phyloP scores from a whole-genome alignment of 2,329 filamentous ascomycete species.

The Exophiala sp. region DNA sequence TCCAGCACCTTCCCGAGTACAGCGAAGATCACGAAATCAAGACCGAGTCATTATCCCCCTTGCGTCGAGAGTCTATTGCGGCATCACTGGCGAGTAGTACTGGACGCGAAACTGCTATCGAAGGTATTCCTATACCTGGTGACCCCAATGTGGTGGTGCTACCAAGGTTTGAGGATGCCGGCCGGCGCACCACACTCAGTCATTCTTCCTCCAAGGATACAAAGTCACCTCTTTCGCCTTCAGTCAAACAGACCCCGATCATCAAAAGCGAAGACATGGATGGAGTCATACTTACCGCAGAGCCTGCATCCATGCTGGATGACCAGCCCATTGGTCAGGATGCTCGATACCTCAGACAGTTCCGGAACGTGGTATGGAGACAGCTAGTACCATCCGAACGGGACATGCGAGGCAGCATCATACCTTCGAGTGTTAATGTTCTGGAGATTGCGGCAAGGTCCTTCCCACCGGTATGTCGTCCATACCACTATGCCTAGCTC shows the following conservation, averaged over 20 bases:
- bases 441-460: slow-evolving; percentile 44
- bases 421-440: slow-evolving; percentile 37
- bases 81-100: slow-evolving; percentile 31
- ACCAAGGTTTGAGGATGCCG: slow-evolving; percentile 46
- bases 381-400: slow-evolving; percentile 36
- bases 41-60: slow-evolving; percentile 25
- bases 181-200: slow-evolving; percentile 32
- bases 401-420: slow-evolving; percentile 24
- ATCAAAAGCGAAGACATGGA: slow-evolving; percentile 22
- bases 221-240: slow-evolving; percentile 35
- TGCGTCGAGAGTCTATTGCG: slow-evolving; percentile 29
- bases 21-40: slow-evolving; percentile 34
- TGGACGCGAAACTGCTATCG: slow-evolving; percentile 30
- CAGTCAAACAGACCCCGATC: slow-evolving; percentile 2
- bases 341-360: slow-evolving; percentile 36
- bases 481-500: no score
- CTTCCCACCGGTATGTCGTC: slow-evolving; percentile 46
- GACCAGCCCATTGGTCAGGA: slow-evolving; percentile 29
- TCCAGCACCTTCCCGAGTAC: slow-evolving; percentile 49
- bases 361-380: slow-evolving; percentile 39
- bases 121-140: slow-evolving; percentile 22
- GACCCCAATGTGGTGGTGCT: slow-evolving; percentile 49
- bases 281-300: slow-evolving; percentile 13
- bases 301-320: slow-evolving; percentile 10
- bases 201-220: slow-evolving; percentile 27